phyloP scores from a whole-genome alignment of 2,329 filamentous ascomycete species.

The Pseudogymnoascus sp. region DNA sequence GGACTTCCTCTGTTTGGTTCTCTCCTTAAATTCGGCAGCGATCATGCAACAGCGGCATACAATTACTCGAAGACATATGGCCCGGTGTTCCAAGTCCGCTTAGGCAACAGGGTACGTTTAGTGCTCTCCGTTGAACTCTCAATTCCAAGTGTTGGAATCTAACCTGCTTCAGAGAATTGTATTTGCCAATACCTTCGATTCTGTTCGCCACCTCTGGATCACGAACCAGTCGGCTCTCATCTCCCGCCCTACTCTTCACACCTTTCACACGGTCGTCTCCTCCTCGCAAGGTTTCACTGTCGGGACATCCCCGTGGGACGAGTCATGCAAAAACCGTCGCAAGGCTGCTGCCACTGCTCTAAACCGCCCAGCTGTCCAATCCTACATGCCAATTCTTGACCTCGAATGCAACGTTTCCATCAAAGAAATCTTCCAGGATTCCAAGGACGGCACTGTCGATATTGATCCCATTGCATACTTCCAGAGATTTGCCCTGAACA shows the following conservation, averaged over 20 bases:
- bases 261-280: slow-evolving; percentile 74
- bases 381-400: slow-evolving; percentile 77
- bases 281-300: slow-evolving; percentile 75
- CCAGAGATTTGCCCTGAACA: slow-evolving; percentile 70
- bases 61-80: slow-evolving; percentile 56
- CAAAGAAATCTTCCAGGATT: slow-evolving; percentile 63
- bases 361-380: slow-evolving; percentile 68
- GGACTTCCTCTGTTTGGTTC: slow-evolving; percentile 59
- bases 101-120: slow-evolving; percentile 57
- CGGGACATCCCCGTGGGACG: slow-evolving; percentile 78
- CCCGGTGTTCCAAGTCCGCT: slow-evolving; percentile 57
- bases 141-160: neutral
- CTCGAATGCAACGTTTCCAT: slow-evolving; percentile 67
- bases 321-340: slow-evolving; percentile 68
- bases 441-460: slow-evolving; percentile 53
- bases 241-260: slow-evolving; percentile 71
- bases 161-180: slow-evolving; percentile 51
- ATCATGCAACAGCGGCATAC: slow-evolving; percentile 48
- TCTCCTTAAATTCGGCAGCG: slow-evolving; percentile 51
- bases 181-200: slow-evolving; percentile 72
- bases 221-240: slow-evolving; percentile 72
- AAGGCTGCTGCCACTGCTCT: slow-evolving; percentile 75
- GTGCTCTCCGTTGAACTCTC: neutral
- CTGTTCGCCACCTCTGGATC: slow-evolving; percentile 69
- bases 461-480: slow-evolving; percentile 69